phyloP scores from a whole-genome alignment of 495 filamentous ascomycete species.

The Cryomyces minteri region DNA sequence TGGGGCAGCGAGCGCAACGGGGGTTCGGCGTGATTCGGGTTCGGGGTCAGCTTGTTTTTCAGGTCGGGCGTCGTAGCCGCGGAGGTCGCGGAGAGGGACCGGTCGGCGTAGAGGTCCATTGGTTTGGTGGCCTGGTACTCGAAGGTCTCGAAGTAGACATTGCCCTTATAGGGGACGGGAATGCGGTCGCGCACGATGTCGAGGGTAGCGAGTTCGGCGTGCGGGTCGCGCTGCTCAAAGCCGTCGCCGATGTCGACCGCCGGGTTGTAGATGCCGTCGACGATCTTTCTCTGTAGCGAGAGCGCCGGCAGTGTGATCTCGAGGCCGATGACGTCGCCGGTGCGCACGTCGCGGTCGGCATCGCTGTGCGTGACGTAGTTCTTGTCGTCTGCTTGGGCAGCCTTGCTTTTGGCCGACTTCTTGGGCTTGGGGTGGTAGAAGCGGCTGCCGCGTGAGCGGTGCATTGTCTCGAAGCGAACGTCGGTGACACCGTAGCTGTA shows the following conservation, averaged over 20 bases:
- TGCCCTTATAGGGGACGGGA: constrained; percentile 80
- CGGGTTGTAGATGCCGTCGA: constrained; percentile 71
- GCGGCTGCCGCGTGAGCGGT: constrained; percentile 78
- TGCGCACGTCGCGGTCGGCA: constrained; percentile 25
- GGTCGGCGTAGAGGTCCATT: constrained; percentile 70
- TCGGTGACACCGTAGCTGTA: constrained; percentile 94
- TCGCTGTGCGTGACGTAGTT: constrained; percentile 12
- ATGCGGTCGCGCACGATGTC: constrained; percentile 90
- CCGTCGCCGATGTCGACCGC: constrained; percentile 48
- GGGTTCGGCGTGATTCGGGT: constrained; percentile 52
- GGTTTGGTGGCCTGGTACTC: constrained; percentile 82
- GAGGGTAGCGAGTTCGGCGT: constrained; percentile 17
- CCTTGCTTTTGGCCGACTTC: constrained; percentile 12
- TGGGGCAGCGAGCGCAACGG: constrained; percentile 68
- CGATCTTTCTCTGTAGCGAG: constrained; percentile 68
- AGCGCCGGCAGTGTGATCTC: constrained; percentile 82
- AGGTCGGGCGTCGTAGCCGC: constrained; percentile 17
- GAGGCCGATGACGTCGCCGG: constrained; percentile 90
- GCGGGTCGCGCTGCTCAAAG: constrained; percentile 25
- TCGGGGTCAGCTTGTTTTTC: constrained; percentile 20
- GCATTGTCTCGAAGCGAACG: constrained; percentile 73
- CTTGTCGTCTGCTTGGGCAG: constrained; percentile 42
- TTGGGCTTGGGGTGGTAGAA: constrained; percentile 40
- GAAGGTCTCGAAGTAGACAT: constrained; percentile 88
- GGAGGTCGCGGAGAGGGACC: constrained; percentile 29